Base-by-base conservation (phyloP, 2,329 filamentous ascomycete species). In the Phyllosticta citribraziliensis region DNA sequence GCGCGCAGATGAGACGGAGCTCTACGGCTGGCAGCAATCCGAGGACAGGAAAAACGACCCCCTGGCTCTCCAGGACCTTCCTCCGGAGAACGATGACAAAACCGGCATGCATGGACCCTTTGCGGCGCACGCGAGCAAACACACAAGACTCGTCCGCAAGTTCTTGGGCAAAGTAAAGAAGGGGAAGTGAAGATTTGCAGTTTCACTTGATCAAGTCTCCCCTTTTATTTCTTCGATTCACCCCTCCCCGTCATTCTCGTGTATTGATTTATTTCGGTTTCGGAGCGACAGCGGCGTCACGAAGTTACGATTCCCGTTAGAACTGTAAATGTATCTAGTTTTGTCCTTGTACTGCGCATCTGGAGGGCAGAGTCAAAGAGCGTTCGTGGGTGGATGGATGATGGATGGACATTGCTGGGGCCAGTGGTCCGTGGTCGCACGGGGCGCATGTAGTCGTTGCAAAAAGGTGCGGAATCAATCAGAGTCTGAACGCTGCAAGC, bases 1-100 rank as follows among this genome's bases (percentile, higher is more conserved):
- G 55, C 86, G 91, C 52, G 86, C 87, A 4, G 80, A 86, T 64
- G 88, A 93, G 64, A 84, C 87, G 11, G 80, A 86, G 63, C 80
- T 89, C 17, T 89, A 91, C 67, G 85, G 85, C 52, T 89, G 86
- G 84, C 83, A 87, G 68, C 76, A 58, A 6, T 66, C 66, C 40
- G 67, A 66, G 60, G 55, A 59, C 24, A 72, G 76, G 65, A 73
- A 80, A 9, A 40, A 25, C 65, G 78, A 84, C 63, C 80, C 83
- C 2, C 72, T 85, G 35, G 78, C 80, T n/a, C 70, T 84, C 19
- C 80, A 81, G 50, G 78, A 80, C 52, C 73, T 86, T 20, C 75
- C 78, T 2, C 70, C 71, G 8, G 68, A 76, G 10, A 76, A 77
- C 19, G 75, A 78, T 60, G 75, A 79, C 73, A 76, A 79, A 65